Base-by-base conservation (phyloP, 768 basidiomycete genomes). In the Rhizopogon vesiculosus region DNA sequence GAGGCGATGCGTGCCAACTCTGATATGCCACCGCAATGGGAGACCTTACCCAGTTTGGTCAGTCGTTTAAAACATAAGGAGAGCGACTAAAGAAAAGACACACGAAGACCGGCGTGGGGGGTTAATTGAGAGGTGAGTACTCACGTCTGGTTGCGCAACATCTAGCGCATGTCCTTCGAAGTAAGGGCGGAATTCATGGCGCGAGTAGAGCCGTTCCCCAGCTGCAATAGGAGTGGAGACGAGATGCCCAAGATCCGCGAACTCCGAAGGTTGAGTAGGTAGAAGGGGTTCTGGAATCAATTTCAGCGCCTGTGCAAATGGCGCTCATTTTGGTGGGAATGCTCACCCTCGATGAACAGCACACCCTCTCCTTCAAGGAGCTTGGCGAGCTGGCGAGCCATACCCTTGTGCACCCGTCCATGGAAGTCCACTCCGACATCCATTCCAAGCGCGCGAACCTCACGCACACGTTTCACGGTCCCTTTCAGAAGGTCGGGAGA, bases 381-480 rank as follows among this genome's bases (percentile, higher is more conserved):
- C 48, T 75, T 77, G 6, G 82, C 85, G 8, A 89, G 77, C 64
- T 86, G 86, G 61, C 82, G 86, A 16, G 85, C 84, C 76, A 87
- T 83, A 3, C 81, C 79, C 61, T 83, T 85, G 64, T 87, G 86
- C 19, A 87, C 70, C 12, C 86, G 75, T 25, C 87, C 86, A 60
- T 86, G 86, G 67, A 88, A 89, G 62, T 88, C 85, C 19, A 86
- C 67, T 5, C 83, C 85, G 4, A 86, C 84, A 59, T 88, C 85
- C 42, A 87, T 64, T 10, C 82, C 85, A 3, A 83, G 64, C 2
- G 75, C 63, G 33, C 77, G 76, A 40, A 84, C 76, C 25, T 78
- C 75, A 56, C 74, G 71, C 15, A 88, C 76, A 8, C 84, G 80
- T 13, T 75, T 66, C 15, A 83, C 78, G 0, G 79, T 78, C 6